Conservation (phyloP, 768 basidiomycete genomes). For the Tricholoma matsutake region DNA sequence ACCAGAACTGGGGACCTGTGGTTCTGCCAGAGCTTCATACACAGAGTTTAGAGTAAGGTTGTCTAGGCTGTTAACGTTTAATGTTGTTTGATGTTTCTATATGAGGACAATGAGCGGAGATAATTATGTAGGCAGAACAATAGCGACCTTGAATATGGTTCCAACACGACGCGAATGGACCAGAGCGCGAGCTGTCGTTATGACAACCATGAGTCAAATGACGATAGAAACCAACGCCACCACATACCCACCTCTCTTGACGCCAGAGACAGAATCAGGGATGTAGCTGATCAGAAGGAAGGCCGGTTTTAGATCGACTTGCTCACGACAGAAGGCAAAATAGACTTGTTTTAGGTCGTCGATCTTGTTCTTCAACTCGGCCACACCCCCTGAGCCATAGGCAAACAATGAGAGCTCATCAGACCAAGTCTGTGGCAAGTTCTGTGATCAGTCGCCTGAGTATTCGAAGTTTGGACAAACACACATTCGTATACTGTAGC, state of each 20-base stretch:
- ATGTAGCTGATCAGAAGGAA: conserved; percentile 45
- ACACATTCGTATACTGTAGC: conserved; percentile 20
- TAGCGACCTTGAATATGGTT: conserved; percentile 41
- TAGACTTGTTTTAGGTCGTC: conserved; percentile 36
- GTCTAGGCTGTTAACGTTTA: conserved; percentile 43
- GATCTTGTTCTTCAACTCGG: conserved; percentile 44
- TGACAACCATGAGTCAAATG: conserved; percentile 9
- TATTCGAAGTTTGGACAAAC: conserved; percentile 1
- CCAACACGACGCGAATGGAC: conserved; percentile 48
- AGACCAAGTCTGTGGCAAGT: conserved; percentile 15
- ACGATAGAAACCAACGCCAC: background rate
- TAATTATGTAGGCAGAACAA: conserved; percentile 18
- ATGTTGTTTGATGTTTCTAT: conserved; percentile 43
- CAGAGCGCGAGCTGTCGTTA: conserved; percentile 38
- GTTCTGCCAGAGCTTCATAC: conserved; percentile 31
- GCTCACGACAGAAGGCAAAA: conserved; percentile 46
- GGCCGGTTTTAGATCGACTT: conserved; percentile 32
- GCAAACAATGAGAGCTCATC: conserved; percentile 40
- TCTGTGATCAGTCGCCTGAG: conserved; percentile 4
- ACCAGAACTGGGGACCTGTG: conserved; percentile 18
- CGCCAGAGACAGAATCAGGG: conserved; percentile 38
- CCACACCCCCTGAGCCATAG: conserved; percentile 39
- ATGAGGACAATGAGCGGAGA: conserved; percentile 18
- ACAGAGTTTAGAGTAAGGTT: conserved; percentile 41
- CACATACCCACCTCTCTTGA: conserved; percentile 27